phyloP scores from a whole-genome alignment of 148 eudicot genomes.

The Drosera capensis region DNA sequence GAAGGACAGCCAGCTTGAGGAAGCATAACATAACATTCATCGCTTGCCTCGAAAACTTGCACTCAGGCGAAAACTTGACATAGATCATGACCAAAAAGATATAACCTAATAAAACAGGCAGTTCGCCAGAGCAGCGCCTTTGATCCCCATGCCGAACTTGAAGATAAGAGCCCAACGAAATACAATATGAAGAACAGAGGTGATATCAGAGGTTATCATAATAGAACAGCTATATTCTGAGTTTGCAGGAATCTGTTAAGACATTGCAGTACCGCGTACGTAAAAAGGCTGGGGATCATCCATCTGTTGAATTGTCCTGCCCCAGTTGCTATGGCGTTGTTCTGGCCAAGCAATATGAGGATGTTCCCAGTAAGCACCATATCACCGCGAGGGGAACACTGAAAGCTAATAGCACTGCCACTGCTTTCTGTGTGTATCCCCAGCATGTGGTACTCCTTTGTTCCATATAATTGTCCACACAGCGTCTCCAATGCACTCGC shows the following conservation, averaged over 20 bases:
- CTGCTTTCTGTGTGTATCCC: slow-evolving; percentile 26
- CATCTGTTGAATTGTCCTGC: slow-evolving; percentile 27
- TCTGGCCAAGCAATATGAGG: slow-evolving; percentile 22
- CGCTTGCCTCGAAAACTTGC: slow-evolving; percentile 25
- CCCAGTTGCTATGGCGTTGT: slow-evolving; percentile 20
- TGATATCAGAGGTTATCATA: slow-evolving; percentile 20
- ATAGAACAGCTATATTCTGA: slow-evolving; percentile 24
- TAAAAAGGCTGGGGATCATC: slow-evolving; percentile 39
- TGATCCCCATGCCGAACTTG: slow-evolving; percentile 17
- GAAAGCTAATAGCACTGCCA: slow-evolving; percentile 13
- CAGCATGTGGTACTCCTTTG: slow-evolving; percentile 32
- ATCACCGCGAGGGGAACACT: slow-evolving; percentile 19
- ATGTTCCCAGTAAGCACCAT: slow-evolving; percentile 24
- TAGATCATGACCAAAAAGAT: slow-evolving; percentile 18
- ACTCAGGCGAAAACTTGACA: slow-evolving; percentile 18
- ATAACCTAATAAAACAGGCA: slow-evolving; percentile 24
- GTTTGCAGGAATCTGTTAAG: slow-evolving; percentile 33
- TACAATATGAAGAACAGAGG: slow-evolving; percentile 19
- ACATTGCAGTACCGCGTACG: slow-evolving; percentile 35
- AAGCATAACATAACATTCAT: slow-evolving; percentile 16
- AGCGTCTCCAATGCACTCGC: slow-evolving; percentile 42
- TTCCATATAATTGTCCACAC: slow-evolving; percentile 39
- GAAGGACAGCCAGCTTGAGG: slow-evolving; percentile 32
- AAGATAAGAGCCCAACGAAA: slow-evolving; percentile 28
- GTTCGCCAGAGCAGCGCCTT: slow-evolving; percentile 38